Evolutionary conservation across 371 early-diverging fungal genomes (phyloP), one percentile per base, ranked within the genome.

Genomic region (Amoeboaphelidium protococcarum): DNA sequence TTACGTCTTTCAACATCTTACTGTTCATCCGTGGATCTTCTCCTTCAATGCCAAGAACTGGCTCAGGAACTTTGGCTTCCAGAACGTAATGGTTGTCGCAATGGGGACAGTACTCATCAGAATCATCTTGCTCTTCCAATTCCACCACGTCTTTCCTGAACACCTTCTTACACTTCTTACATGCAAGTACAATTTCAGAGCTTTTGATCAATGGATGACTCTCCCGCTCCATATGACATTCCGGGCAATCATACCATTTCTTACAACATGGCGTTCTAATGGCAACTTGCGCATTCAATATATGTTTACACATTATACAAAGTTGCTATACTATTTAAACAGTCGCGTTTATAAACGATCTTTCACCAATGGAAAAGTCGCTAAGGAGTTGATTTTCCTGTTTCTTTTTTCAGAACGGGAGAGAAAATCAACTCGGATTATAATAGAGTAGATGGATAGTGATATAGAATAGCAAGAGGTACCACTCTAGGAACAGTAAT

Each of bases 101-200:
- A 55, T 87, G 79, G 23, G 95, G 95, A 53, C 95, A 94, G 61
- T 74, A 94, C 59, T 91, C 95, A 60, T 94, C 95, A 41, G 74
- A 71, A n/a, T n/a, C n/a, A n/a, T n/a, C n/a, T n/a, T n/a, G n/a
- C 45, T 88, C 88, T 44, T 89, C 89, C 56, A 74, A 87, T 47
- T 82, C 76, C 78, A 55, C 63, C 70, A 85, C 68, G 54, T 89
- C 79, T 57, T 94, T 94, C 54, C 92, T 70, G 54, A 94, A 94
- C 2, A 73, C 79, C 64, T 91, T 94, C 66, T 82, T 87, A 64
- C 92, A 94, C 58, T 91, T 91, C 60, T 94, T 94, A 63, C 95
- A 94, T 3, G 83, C 84, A 65, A 94, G 85, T 1, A 84, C 74
- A 83, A 94, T 82, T 59, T 94, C 95, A 46, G 63, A 62, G 2